Conservation (phyloP, 805 yeast species). For the Priceomyces carsonii region DNA sequence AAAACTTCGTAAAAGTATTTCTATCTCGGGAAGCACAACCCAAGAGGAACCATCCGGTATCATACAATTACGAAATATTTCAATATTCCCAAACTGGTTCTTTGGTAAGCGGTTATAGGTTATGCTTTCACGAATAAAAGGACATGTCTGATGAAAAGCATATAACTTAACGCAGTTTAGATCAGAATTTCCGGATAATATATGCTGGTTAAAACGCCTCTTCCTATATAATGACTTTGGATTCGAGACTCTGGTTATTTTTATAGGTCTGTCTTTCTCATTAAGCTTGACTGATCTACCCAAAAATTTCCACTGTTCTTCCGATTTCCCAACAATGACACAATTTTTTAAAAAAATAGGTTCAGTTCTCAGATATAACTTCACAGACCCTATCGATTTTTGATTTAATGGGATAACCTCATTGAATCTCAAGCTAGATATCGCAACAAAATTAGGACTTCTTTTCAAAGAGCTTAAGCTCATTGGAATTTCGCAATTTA, state of each 20-base stretch:
- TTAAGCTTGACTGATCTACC: conserved; percentile 28
- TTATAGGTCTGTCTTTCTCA: conserved; percentile 18
- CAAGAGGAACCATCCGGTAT: conserved; percentile 31
- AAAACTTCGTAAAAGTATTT: conserved; percentile 16
- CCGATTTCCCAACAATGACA: conserved; percentile 28
- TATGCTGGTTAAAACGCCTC: conserved; percentile 19
- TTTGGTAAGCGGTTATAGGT: conserved; percentile 19
- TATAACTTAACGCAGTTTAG: conserved; percentile 22
- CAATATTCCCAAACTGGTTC: conserved; percentile 33
- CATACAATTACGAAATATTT: conserved; percentile 28
- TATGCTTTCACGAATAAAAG: conserved; percentile 16
- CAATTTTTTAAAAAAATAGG: conserved; percentile 21
- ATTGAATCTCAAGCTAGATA: conserved; percentile 24
- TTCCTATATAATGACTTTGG: conserved; percentile 24
- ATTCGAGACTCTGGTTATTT: conserved; percentile 14
- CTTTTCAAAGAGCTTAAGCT: conserved; percentile 25
- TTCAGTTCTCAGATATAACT: conserved; percentile 13
- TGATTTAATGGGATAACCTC: conserved; percentile 18
- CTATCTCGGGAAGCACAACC: conserved; percentile 24
- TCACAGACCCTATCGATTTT: conserved; percentile 15
- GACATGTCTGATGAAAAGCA: conserved; percentile 30
- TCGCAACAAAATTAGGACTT: conserved; percentile 27
- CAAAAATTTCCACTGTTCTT: conserved; percentile 34
- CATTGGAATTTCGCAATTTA: conserved; percentile 23
- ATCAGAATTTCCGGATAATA: conserved; percentile 16